These are phyloP conservation scores for Tirmania nivea DNA, from an alignment of 495 filamentous ascomycete species.

Conservation along the genomic window DNA sequence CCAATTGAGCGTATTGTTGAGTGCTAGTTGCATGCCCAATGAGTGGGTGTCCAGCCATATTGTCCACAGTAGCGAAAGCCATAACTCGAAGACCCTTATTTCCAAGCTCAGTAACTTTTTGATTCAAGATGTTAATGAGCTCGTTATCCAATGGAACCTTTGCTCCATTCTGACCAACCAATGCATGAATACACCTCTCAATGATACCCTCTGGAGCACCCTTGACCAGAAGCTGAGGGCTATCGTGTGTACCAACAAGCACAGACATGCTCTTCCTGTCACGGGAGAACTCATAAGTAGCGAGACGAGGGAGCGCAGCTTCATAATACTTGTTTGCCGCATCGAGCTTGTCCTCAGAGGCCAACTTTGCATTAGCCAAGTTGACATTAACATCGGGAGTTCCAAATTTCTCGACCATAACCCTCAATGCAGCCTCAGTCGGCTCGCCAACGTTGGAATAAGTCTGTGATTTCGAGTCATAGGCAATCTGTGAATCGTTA, in stretches of 20 bases:
- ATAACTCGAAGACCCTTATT: constrained; percentile 66
- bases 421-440: constrained; percentile 82
- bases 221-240: constrained; percentile 78
- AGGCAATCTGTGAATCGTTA: constrained; percentile 69
- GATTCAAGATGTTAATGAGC: constrained; percentile 73
- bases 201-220: constrained; percentile 87
- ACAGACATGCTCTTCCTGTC: constrained; percentile 99
- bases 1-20: constrained; percentile 61
- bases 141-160: constrained; percentile 51
- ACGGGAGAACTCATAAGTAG: constrained; percentile 92
- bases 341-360: constrained; percentile 41
- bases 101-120: constrained; percentile 6
- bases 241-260: constrained; percentile 42
- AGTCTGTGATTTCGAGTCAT: constrained; percentile 46
- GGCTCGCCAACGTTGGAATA: constrained; percentile 85
- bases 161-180: constrained; percentile 55
- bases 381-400: constrained; percentile 35
- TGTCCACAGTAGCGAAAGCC: constrained; percentile 61
- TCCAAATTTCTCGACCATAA: constrained; percentile 87
- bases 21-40: constrained; percentile 56
- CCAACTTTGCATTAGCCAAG: constrained; percentile 25
- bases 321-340: constrained; percentile 72
- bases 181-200: constrained; percentile 62
- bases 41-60: constrained; percentile 46
- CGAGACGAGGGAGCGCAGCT: constrained; percentile 43